Conservation (phyloP, 2,329 filamentous ascomycete species). For the Penicillium sp. region DNA sequence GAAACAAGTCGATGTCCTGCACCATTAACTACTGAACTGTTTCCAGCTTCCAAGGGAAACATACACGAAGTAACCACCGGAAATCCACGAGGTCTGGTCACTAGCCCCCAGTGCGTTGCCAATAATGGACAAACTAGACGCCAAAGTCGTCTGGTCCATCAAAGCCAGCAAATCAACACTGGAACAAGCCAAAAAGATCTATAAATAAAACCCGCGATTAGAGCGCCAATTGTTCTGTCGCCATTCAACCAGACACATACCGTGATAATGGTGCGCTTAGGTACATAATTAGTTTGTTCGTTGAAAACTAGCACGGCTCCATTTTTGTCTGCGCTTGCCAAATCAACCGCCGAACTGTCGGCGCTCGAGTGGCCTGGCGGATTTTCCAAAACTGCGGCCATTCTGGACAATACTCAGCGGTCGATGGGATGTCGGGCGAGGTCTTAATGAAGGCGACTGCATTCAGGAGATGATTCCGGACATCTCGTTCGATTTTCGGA, state of each 20-base stretch:
- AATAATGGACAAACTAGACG: slow-evolving; percentile 55
- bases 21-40: slow-evolving; percentile 5
- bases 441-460: neutral
- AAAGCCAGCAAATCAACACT: slow-evolving; percentile 56
- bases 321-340: slow-evolving; percentile 8
- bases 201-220: neutral
- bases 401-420: neutral
- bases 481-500: neutral
- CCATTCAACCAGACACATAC: slow-evolving; percentile 30
- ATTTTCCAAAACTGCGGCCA: slow-evolving; percentile 16
- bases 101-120: slow-evolving; percentile 52
- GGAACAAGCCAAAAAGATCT: slow-evolving; percentile 59
- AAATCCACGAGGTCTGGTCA: slow-evolving; percentile 55
- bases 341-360: slow-evolving; percentile 3
- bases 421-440: neutral
- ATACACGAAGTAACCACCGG: slow-evolving; percentile 56
- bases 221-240: neutral
- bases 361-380: slow-evolving; percentile 3
- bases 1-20: slow-evolving; percentile 67
- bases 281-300: slow-evolving; percentile 58
- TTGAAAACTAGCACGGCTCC: slow-evolving; percentile 41
- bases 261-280: slow-evolving; percentile 52
- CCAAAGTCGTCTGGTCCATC: slow-evolving; percentile 59
- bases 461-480: neutral
- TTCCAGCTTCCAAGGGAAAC: neutral